Base-by-base conservation (phyloP, 352 stramenopile species). In the Phytophthora cactorum region DNA sequence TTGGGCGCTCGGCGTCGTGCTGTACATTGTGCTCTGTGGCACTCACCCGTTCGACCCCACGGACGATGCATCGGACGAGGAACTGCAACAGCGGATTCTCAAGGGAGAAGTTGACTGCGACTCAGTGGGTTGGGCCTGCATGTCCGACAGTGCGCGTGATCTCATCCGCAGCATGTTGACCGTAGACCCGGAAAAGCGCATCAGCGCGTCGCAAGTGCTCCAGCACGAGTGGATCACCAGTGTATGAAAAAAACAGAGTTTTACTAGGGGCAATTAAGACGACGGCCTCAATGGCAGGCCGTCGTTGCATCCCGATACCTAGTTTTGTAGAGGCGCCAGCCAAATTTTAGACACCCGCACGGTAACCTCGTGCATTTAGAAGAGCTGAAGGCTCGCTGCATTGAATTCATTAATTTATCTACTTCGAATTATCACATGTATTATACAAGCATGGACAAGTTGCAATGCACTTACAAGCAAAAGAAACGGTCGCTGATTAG, bases 31-130 rank as follows among this genome's bases (percentile, higher is more conserved):
- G 27, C 56, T 89, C 10, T 84, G 71, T 55, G 81, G 81, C 12
- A 60, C 57, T 41, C 81, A 89, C 62, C 81, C 81, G 44, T 87
- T 89, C 59, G 78, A 89, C 57, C 76, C 75, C n/a, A 75, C 59
- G n/a, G 75, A 87, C 47, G 75, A 88, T 39, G 66, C 78, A 3
- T 60, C 74, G 12, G 77, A 89, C 45, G 63, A 68, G 9, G 66
- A 82, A 38, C 53, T 89, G 43, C 66, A 75, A 51, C 47, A 50
- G 5, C 74, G 75, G 6, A 85, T 89, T 52, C 55, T 79, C 5
- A 60, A 57, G 11, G 78, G 77, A 29, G 49, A 78, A n/a, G 77
- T 83, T 45, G 75, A 80, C 49, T 63, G 44, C 32, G 64, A 81
- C 2, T 75, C 50, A 1, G 28, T 43, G 1, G 66, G 60, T 11